Base-by-base conservation (phyloP, 225 moss, liverwort and hornwort species). In the Bryoerythrophyllum caledonicum region DNA sequence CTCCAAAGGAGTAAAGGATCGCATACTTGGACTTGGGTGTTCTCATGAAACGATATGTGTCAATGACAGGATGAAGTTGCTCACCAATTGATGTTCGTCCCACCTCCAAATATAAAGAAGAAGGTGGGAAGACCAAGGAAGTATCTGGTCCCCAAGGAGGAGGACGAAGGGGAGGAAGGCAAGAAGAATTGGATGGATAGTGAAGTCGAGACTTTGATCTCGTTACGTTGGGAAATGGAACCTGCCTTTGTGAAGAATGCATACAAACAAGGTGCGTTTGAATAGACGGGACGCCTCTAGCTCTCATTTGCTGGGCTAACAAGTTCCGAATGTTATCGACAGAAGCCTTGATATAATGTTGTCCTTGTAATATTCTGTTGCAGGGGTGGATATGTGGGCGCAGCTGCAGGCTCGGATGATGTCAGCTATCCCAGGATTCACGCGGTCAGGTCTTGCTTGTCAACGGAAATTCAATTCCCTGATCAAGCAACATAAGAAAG, bases 111-210 rank as follows among this genome's bases (percentile, higher is more conserved):
- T 59, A 15, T 28, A 7, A 82, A 72, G 82, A 82, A 72, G 72
- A 85, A 74, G 77, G 70, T 74, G 38, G 86, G 82, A 71, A 69
- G 85, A 63, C 79, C 85, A 40, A 86, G 71, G 67, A 82, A 82
- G 61, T 70, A 62, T 20, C 24, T 46, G 60, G 58, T 74, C 30
- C 57, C 62, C 19, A 78, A 83, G 68, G 86, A 83, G 63, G 86
- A 86, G 63, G 83, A 83, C 34, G 86, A 86, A 60, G 83, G 78
- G 35, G 86, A 83, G 64, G 86, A 86, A 80, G 78, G 77, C 69
- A 86, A 86, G 83, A 86, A 86, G 78, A 83, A 86, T 72, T 86
- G 83, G 86, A 80, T 80, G 83, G 86, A 86, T 30, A 78, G 68
- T 48, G 83, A 86, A 80, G 83, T 86, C 2, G 86, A 86, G 60